Evolutionary conservation across 2,329 filamentous ascomycete genomes (phyloP).

Genomic region (Trichophyton mentagrophytes): DNA sequence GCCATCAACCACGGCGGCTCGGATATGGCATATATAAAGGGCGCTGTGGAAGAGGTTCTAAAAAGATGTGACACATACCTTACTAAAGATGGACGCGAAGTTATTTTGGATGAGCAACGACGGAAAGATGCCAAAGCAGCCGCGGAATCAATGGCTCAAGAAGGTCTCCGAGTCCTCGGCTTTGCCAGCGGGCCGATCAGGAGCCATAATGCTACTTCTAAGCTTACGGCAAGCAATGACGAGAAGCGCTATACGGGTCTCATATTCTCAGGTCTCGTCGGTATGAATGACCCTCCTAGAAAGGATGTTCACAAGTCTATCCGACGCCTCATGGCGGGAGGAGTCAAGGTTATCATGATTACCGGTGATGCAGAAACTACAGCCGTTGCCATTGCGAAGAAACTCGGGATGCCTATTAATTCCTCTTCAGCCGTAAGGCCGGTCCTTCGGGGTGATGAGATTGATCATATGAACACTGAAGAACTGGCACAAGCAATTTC

Average conservation of each 20-base stretch:
- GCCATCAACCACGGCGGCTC: slow-evolving; percentile 40
- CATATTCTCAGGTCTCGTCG: slow-evolving; percentile 81
- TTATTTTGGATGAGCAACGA: slow-evolving; percentile 65
- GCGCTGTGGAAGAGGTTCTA: slow-evolving; percentile 76
- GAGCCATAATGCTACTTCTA: slow-evolving; percentile 37
- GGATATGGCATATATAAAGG: slow-evolving; percentile 89
- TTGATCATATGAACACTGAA: slow-evolving; percentile 80
- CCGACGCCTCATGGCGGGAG: slow-evolving; percentile 76
- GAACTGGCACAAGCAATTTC: slow-evolving; percentile 76
- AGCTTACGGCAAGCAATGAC: slow-evolving; percentile 41
- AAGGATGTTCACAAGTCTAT: slow-evolving; percentile 85
- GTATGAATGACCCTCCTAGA: slow-evolving; percentile 92
- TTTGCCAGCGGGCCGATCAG: slow-evolving; percentile 74
- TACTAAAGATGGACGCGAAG: slow-evolving; percentile 70
- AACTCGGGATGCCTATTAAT: slow-evolving; percentile 83
- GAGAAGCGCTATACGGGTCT: slow-evolving; percentile 73
- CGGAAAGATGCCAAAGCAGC: slow-evolving; percentile 64
- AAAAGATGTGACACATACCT: slow-evolving; percentile 83
- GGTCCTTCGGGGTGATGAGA: slow-evolving; percentile 78
- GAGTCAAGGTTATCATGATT: slow-evolving; percentile 98
- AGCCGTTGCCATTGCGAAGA: slow-evolving; percentile 81
- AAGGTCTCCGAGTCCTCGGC: slow-evolving; percentile 79
- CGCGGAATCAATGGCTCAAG: slow-evolving; percentile 73
- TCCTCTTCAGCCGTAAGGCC: slow-evolving; percentile 40
- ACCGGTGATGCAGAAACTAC: slow-evolving; percentile 94